Conservation (phyloP, 2,329 filamentous ascomycete genomes). For the Proliferodiscus dingleyae region DNA sequence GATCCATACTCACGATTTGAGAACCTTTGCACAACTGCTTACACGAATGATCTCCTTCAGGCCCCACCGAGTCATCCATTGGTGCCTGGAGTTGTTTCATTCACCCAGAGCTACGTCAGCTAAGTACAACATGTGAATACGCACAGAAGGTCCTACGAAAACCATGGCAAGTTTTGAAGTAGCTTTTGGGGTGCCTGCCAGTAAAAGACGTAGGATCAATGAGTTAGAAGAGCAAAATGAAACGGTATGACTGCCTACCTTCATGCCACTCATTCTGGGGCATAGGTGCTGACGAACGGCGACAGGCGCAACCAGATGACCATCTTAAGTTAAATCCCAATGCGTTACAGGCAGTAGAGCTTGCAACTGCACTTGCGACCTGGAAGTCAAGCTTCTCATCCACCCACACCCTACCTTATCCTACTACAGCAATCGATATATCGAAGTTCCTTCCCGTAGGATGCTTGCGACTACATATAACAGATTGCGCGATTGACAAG, state of each 20-base stretch:
- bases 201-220: neutral
- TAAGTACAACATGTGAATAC: neutral
- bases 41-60: too few species aligned
- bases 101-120: neutral
- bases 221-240: neutral
- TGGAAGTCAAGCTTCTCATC: constrained; percentile 10
- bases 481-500: constrained; percentile 4
- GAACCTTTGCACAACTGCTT: too few species aligned
- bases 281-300: too few species aligned
- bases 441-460: constrained; percentile 26
- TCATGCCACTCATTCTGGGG: too few species aligned
- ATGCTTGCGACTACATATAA: constrained; percentile 19
- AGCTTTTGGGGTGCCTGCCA: neutral
- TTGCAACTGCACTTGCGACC: neutral
- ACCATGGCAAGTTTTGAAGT: neutral
- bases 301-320: neutral
- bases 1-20: too few species aligned
- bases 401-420: neutral
- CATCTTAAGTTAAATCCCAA: neutral
- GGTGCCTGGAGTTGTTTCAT: neutral
- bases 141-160: neutral
- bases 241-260: neutral
- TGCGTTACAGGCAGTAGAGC: neutral
- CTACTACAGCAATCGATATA: constrained; percentile 14
- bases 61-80: too few species aligned